Percentiles rank a stretch among this genome's conserved stretches.
phyloP scores from a whole-genome alignment of 805 yeast species.

The Ogataea nonfermentans region DNA sequence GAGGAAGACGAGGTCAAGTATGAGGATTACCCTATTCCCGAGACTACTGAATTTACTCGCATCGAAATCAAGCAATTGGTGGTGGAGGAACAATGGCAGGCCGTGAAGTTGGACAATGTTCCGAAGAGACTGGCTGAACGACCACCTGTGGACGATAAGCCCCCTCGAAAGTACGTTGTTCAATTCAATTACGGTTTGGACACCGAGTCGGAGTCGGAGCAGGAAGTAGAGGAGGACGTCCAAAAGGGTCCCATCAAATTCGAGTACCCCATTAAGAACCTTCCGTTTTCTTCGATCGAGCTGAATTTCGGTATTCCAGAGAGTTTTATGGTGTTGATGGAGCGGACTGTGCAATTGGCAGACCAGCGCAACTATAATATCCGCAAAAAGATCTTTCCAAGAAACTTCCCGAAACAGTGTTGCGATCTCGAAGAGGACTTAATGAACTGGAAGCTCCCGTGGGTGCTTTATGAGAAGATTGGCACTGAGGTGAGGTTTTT shows the following conservation, averaged over 20 bases:
- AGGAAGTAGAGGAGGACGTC: constrained; percentile 8
- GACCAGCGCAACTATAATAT: constrained; percentile 52
- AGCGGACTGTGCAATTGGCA: constrained; percentile 44
- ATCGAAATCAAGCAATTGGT: constrained; percentile 28
- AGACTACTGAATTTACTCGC: constrained; percentile 26
- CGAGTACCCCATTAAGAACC: background rate
- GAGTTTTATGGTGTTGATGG: constrained; percentile 44
- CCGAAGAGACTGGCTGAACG: constrained; percentile 25
- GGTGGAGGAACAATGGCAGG: constrained; percentile 10
- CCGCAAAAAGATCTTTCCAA: constrained; percentile 42
- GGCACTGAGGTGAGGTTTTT: constrained; percentile 28
- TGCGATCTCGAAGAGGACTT: constrained; percentile 53
- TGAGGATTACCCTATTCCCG: constrained; percentile 27
- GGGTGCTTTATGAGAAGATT: constrained; percentile 38
- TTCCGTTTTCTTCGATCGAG: constrained; percentile 31
- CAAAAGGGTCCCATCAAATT: constrained; percentile 18
- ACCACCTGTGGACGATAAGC: constrained; percentile 30
- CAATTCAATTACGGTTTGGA: constrained; percentile 23
- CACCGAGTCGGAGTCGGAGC: constrained; percentile 13
- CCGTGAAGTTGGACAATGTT: constrained; percentile 18
- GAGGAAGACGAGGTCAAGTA: constrained; percentile 31
- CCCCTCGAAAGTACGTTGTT: constrained; percentile 33
- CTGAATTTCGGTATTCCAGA: constrained; percentile 48
- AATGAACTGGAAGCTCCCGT: constrained; percentile 44
- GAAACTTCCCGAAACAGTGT: constrained; percentile 55